These are phyloP conservation scores for Cordyceps tenuipes DNA, from an alignment of 2,329 filamentous ascomycete species.

Conservation along the genomic window DNA sequence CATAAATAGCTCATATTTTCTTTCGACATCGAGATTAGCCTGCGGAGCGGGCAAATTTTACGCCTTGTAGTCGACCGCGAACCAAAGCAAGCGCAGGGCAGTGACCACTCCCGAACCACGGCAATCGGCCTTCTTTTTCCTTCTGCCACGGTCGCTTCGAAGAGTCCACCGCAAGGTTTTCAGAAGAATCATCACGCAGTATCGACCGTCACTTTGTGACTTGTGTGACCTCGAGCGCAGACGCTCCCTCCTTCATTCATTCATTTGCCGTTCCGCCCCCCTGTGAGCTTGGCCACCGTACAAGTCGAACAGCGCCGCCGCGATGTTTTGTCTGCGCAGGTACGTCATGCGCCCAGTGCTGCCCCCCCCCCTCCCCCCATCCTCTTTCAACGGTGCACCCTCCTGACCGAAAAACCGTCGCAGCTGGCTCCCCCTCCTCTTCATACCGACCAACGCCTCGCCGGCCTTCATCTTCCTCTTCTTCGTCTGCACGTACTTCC, in stretches of 20 bases:
- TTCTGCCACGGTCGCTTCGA: too few relatives aligned
- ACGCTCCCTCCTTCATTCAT: not conserved
- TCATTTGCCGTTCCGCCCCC: not conserved
- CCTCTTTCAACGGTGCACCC: not conserved
- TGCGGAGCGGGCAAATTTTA: too few relatives aligned
- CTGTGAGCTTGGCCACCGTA: not conserved
- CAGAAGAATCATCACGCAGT: too few relatives aligned
- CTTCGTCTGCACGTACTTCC: slow-evolving; percentile 88
- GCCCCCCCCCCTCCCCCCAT: too few relatives aligned
- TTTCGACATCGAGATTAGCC: not conserved
- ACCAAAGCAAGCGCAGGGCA: not conserved
- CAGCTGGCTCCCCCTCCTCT: slow-evolving; percentile 80
- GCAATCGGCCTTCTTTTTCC: not conserved
- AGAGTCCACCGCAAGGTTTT: too few relatives aligned
- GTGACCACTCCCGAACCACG: not conserved
- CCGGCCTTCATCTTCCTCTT: slow-evolving; percentile 81
- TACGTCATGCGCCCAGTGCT: slow-evolving; percentile 20
- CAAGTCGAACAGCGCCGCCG: slow-evolving; percentile 12
- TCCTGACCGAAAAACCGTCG: not conserved
- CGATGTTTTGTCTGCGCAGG: slow-evolving; percentile 58
- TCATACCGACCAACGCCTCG: slow-evolving; percentile 79
- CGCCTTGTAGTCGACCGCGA: not conserved
- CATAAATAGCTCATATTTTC: not conserved
- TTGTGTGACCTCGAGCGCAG: too few relatives aligned
- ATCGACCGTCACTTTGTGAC: too few relatives aligned